phyloP scores from a whole-genome alignment of 2,329 filamentous ascomycete species.

The Sclerotinia glacialis region DNA sequence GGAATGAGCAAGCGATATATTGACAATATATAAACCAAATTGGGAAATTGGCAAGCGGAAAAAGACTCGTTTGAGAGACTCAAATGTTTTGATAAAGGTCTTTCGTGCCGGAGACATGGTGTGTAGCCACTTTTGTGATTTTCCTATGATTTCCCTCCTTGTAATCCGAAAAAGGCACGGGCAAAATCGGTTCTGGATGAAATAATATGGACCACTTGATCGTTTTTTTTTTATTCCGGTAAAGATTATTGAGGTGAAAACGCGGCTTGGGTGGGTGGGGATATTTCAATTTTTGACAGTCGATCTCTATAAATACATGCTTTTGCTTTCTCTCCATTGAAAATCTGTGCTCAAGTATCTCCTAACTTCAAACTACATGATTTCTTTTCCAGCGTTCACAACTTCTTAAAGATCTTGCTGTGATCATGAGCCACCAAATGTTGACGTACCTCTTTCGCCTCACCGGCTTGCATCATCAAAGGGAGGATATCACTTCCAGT shows the following conservation, averaged over 20 bases:
- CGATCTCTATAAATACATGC: neutral
- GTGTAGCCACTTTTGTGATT: too few species aligned
- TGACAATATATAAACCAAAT: too few species aligned
- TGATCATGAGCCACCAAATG: constrained; percentile 1
- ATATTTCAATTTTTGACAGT: neutral
- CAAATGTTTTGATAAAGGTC: too few species aligned
- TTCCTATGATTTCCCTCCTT: neutral
- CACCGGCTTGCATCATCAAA: constrained; percentile 18
- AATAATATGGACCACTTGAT: neutral
- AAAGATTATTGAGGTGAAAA: too few species aligned
- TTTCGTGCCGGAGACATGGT: too few species aligned
- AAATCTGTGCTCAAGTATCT: too few species aligned
- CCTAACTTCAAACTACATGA: neutral
- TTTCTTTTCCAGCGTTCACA: neutral
- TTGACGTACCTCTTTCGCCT: neutral
- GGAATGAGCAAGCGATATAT: too few species aligned
- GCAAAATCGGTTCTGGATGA: neutral
- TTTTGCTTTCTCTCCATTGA: neutral
- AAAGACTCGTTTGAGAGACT: too few species aligned
- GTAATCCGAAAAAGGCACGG: neutral
- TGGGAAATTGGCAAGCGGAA: too few species aligned
- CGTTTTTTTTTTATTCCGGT: neutral
- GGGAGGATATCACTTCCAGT: constrained; percentile 24
- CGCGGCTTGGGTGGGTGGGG: too few species aligned
- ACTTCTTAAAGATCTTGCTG: constrained; percentile 5